Evolutionary conservation across 163 green algal genomes (phyloP).

Genomic region (Chlorella variabilis): DNA sequence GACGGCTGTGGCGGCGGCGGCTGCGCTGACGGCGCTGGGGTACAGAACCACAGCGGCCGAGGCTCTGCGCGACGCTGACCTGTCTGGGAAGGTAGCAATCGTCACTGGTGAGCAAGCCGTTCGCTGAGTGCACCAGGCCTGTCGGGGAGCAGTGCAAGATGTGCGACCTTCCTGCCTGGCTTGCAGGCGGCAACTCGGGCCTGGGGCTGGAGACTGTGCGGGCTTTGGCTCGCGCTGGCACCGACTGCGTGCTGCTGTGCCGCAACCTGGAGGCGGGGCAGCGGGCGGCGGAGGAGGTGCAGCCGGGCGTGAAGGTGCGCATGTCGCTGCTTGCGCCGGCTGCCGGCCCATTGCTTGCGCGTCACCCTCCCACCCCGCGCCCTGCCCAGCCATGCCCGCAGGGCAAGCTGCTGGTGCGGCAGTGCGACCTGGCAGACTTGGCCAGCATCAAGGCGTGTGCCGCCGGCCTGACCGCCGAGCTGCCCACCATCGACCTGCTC

Average conservation of each 20-base stretch:
- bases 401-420: constrained; percentile 27
- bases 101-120: too few species aligned
- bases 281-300: constrained; percentile 31
- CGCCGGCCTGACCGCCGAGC: background rate
- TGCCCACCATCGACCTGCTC: constrained; percentile 37
- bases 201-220: constrained; percentile 43
- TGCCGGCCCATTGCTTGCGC: background rate
- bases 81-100: constrained; percentile 43
- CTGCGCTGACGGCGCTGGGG: constrained; percentile 57
- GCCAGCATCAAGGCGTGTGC: constrained; percentile 5
- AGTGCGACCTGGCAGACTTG: constrained; percentile 42
- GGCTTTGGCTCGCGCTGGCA: constrained; percentile 26
- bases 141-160: too few species aligned
- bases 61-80: constrained; percentile 37
- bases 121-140: too few species aligned
- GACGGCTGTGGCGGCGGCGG: too few species aligned
- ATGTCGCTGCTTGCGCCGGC: background rate
- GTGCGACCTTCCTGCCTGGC: too few species aligned
- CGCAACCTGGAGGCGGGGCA: constrained; percentile 38
- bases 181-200: constrained; percentile 38
- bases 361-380: too few species aligned
- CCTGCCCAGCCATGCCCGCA: background rate
- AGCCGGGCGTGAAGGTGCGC: background rate
- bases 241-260: constrained; percentile 21
- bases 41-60: constrained; percentile 43